These are phyloP conservation scores for Dactylellina leptospora DNA, from an alignment of 2,329 filamentous ascomycete genomes.

Conservation along the genomic window DNA sequence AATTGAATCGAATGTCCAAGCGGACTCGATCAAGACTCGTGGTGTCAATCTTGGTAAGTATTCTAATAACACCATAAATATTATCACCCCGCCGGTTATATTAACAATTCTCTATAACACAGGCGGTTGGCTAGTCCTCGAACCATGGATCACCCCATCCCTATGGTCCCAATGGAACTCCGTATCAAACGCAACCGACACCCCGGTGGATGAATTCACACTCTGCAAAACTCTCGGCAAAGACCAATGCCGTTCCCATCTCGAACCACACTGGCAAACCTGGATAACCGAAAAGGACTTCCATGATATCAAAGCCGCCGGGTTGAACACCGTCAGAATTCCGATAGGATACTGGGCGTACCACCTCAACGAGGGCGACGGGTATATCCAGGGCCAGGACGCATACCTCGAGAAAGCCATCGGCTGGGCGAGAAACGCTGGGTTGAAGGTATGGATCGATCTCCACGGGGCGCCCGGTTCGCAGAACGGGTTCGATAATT, in stretches of 20 bases:
- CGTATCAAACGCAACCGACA: constrained; percentile 59
- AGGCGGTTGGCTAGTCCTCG: constrained; percentile 59
- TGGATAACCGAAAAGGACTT: constrained; percentile 69
- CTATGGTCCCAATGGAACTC: constrained; percentile 63
- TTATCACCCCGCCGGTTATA: no score
- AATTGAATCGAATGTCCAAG: no score
- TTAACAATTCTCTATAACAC: constrained; percentile 10
- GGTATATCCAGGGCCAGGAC: constrained; percentile 71
- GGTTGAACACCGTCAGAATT: constrained; percentile 72
- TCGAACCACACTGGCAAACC: constrained; percentile 68
- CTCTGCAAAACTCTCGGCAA: constrained; percentile 65
- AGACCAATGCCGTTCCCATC: constrained; percentile 63
- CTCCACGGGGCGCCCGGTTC: constrained; percentile 66
- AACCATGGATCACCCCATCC: constrained; percentile 68
- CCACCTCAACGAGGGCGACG: constrained; percentile 64
- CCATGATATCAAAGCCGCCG: constrained; percentile 66
- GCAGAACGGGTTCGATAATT: constrained; percentile 69
- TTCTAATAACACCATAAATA: no score
- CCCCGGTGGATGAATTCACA: constrained; percentile 69
- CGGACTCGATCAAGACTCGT: no score
- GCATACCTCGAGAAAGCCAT: constrained; percentile 68
- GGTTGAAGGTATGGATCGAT: constrained; percentile 73
- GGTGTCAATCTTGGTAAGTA: no score
- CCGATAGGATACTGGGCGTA: constrained; percentile 74
- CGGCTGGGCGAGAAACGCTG: constrained; percentile 67